Base-by-base conservation (phyloP, 139 green algal genomes). In the Volvox reticuliferus region DNA sequence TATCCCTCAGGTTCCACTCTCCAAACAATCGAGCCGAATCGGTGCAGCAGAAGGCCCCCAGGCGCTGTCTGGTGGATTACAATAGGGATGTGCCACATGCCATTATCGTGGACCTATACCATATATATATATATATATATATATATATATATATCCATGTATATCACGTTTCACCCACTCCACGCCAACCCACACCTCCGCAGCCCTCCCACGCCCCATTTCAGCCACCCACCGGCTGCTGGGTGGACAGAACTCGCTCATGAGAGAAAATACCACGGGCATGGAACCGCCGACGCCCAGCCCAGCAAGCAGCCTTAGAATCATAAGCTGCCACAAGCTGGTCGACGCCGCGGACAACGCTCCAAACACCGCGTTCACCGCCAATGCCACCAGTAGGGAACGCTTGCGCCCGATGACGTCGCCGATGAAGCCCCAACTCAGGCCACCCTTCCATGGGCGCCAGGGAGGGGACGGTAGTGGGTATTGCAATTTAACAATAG, bases 231-330 rank as follows among this genome's bases (percentile, higher is more conserved):
- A 93, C 91, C 91, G 82, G 61, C 62, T 90, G 87, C 36, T 73
- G 22, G 91, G 86, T 61, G 82, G 71, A 87, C 91, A 94, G 73
- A 95, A 89, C 77, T 95, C 93, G 61, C 85, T 85, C 75, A 95
- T 87, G 63, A 86, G 88, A 0, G 92, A 81, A 36, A 95, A 95
- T 35, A 94, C 93, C 35, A 94, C 88, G 0, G 93, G 93, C 88
- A 95, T 91, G 55, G 88, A 92, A 65, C 93, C 93, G 35, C 93
- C 93, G 35, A 95, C 93, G 2, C 92, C 93, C 22, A 95, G 28
- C 1, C 91, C 91, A 19, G 86, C 91, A 32, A 92, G 0, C 84
- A 95, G 75, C 30, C 71, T 44, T 26, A 88, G 82, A 36, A 92
- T 30, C 36, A 92, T 86, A 1, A 95, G 88, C 63, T 71, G 5